phyloP scores from a whole-genome alignment of 176 grass and related monocot genomes.

The Juncus effusus region DNA sequence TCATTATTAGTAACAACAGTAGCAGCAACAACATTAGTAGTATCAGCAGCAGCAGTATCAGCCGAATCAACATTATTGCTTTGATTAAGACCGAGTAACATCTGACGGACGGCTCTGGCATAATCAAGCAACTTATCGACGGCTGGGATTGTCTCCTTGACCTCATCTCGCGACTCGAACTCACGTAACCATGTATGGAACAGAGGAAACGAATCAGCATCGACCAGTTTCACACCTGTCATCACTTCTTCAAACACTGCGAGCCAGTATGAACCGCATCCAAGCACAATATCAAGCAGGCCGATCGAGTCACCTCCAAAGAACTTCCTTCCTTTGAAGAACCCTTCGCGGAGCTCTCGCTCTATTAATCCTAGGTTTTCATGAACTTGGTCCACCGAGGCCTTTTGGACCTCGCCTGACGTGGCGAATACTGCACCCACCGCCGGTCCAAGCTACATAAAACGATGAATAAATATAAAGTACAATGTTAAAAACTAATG shows the following conservation, averaged over 20 bases:
- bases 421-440: slow-evolving; percentile 76
- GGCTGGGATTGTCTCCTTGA: slow-evolving; percentile 62
- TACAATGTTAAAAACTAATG: neutral
- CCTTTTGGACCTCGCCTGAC: slow-evolving; percentile 55
- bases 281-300: slow-evolving; percentile 64
- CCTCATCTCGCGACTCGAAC: slow-evolving; percentile 66
- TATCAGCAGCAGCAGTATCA: neutral
- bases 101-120: slow-evolving; percentile 56
- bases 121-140: slow-evolving; percentile 79
- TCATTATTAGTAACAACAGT: slow-evolving; percentile 25
- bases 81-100: slow-evolving; percentile 47
- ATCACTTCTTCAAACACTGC: slow-evolving; percentile 80
- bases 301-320: slow-evolving; percentile 70
- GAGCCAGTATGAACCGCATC: slow-evolving; percentile 86
- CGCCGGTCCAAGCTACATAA: slow-evolving; percentile 62
- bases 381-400: slow-evolving; percentile 59
- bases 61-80: neutral
- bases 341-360: slow-evolving; percentile 64
- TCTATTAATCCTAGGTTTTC: slow-evolving; percentile 64
- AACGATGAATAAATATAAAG: neutral
- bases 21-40: neutral
- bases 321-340: slow-evolving; percentile 61
- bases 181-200: slow-evolving; percentile 67
- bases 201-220: slow-evolving; percentile 60
- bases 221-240: slow-evolving; percentile 60